Evolutionary conservation across 495 filamentous ascomycete genomes (phyloP), one percentile per base, ranked within the genome.

Genomic region (Penicillium arizonense): DNA sequence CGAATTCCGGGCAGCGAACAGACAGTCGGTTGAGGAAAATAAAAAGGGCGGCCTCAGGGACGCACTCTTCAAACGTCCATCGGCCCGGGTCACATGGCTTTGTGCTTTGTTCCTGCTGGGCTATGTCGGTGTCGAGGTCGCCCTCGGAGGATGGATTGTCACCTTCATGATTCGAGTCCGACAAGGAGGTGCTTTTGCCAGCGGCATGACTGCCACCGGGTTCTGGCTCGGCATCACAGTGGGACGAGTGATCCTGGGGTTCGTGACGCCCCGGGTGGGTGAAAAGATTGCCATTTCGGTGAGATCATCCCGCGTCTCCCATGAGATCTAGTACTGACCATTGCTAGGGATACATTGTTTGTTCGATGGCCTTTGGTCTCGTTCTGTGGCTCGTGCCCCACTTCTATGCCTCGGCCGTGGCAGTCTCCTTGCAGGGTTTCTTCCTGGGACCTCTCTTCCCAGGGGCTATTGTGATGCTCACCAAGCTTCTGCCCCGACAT

Each of bases 81-180:
- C 55, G 45, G 78, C 61, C 33, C 53, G 67, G 7, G 79, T 94
- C 3, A 87, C 87, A 23, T 96, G 90, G 89, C 68, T 94, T 20
- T 82, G 83, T 33, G 80, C 91, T 8, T 38, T 87, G 13, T 96
- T 95, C 69, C 69, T 94, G 34, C 76, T 96, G 3, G 81, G 81
- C 35, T 95, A 94, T 59, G 88, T 94, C 10, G 91, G 91, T 37
- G 72, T 85, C n/a, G 91, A 96, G 65, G 91, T 96, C 18, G 84
- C 86, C 0, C 77, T 96, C 1, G 89, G 90, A 28, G 84, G 84
- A 8, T 87, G 84, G 84, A 81, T 87, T 53, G 82, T 85, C 32
- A 79, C 75, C 3, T 87, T 86, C 54, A 86, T 86, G 82, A 80
- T 82, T 13, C 70, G 71, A 11, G 77, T 86, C 14, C 71, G 84